Evolutionary conservation across 2,329 filamentous ascomycete species (phyloP), one percentile per base, ranked within the genome.

Genomic region (Alternaria dauci): DNA sequence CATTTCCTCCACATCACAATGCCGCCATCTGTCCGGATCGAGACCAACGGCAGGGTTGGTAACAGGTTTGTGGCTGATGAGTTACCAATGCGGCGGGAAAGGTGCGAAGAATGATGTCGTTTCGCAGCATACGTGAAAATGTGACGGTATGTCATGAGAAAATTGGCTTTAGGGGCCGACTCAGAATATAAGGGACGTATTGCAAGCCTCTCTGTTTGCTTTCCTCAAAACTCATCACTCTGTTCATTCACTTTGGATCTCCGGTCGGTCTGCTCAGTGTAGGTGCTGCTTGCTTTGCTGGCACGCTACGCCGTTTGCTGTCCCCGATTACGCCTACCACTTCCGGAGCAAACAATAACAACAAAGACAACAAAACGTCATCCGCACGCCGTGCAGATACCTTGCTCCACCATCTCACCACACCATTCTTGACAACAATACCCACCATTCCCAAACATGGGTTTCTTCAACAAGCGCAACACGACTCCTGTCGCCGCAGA

Each of bases 381-480:
- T 56, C 30, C 16, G 43, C 43, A 48, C 42, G 44, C 39, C 23
- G 43, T 41, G 57, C 34, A 57, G 25, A 26, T 52, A 48, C 25
- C 58, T 52, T 34, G 18, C 25, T 41, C 14, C 25, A 53, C 18
- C 18, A 43, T 14, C 39, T 26, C 32, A 25, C n/a, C 52, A 41
- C 23, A 42, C 5, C 8, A 25, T 42, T 2, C 39, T 28, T 54
- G 54, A n/a, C 48, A 63, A 42, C 51, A 18, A 42, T 30, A 36
- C 36, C n/a, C 32, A 50, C 14, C 42, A 42, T 14, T 39, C 20
- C 30, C 44, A 55, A 55, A 36, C 52, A 80, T 80, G 78, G 72
- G 73, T 38, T 70, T 80, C 68, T 79, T 81, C 72, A 79, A 73
- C 62, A 75, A 74, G 53, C 76, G 75, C 57, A 57, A 70, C 6